Conservation (phyloP, 441 rosid genomes). For the Hypseocharis bilobata region DNA sequence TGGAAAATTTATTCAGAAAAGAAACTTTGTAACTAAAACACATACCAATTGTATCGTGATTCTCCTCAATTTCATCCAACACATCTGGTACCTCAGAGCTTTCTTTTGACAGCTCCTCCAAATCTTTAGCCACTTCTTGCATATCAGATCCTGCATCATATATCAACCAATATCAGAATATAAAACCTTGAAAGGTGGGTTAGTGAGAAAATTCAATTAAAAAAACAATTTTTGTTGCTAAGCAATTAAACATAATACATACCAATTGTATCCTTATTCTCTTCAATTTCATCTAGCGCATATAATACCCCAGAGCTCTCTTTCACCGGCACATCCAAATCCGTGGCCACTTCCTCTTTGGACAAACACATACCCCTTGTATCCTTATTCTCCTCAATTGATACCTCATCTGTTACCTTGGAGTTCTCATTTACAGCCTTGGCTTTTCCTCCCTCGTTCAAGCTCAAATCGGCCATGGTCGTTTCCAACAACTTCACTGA, state of each 20-base stretch:
- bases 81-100: conserved; percentile 19
- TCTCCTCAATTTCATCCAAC: conserved; percentile 21
- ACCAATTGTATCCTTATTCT: not conserved
- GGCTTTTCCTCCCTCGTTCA: conserved; percentile 33
- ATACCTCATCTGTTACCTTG: not conserved
- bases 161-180: conserved; percentile 9
- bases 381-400: not conserved
- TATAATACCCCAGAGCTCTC: too few species aligned
- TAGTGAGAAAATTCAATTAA: too few species aligned
- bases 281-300: too few species aligned
- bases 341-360: too few species aligned
- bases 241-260: not conserved
- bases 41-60: conserved; percentile 29
- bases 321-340: too few species aligned
- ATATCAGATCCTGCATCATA: conserved; percentile 27
- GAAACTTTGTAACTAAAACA: not conserved
- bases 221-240: not conserved
- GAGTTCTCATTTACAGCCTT: conserved; percentile 19
- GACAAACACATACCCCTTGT: not conserved
- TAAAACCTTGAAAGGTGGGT: not conserved
- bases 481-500: conserved; percentile 61
- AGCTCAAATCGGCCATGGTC: conserved; percentile 42
- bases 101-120: too few species aligned
- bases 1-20: not conserved
- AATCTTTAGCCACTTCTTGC: too few species aligned